Percentiles rank a stretch among this genome's conserved stretches.
Conservation (phyloP, 1,284 basidiomycete genomes). For the Austroboletus niveus region DNA sequence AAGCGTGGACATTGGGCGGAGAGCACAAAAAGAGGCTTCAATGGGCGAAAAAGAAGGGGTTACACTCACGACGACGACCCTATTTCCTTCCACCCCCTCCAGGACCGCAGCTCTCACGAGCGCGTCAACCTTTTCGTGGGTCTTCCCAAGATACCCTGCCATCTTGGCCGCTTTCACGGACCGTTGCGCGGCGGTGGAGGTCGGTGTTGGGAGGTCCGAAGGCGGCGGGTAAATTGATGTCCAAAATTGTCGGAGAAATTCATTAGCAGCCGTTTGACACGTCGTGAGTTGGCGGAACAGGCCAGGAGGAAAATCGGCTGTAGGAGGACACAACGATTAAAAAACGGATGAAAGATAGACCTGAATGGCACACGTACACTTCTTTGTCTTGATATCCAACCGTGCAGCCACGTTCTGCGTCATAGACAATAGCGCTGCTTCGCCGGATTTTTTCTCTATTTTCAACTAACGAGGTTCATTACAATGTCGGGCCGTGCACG, state of each 20-base stretch:
- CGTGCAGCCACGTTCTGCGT: constrained; percentile 72
- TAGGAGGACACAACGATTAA: neutral
- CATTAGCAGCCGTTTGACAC: constrained; percentile 90
- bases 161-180: constrained; percentile 80
- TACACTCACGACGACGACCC: constrained; percentile 64
- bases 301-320: constrained; percentile 78
- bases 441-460: constrained; percentile 62
- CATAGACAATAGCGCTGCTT: constrained; percentile 70
- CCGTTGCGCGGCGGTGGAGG: constrained; percentile 58
- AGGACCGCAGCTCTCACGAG: constrained; percentile 64
- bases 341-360: neutral
- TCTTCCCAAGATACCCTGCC: constrained; percentile 76
- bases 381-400: constrained; percentile 60
- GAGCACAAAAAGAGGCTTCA: neutral
- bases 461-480: constrained; percentile 44
- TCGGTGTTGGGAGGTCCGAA: constrained; percentile 51
- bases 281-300: constrained; percentile 82
- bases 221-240: constrained; percentile 79
- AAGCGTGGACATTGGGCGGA: neutral
- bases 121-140: constrained; percentile 77
- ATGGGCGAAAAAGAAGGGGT: neutral
- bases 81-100: constrained; percentile 60
- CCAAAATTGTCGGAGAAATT: constrained; percentile 98
- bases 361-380: constrained; percentile 45
- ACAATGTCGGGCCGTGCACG: neutral